These are phyloP conservation scores for Kazachstania psychrophila DNA, from an alignment of 805 yeast species.

Conservation along the genomic window DNA sequence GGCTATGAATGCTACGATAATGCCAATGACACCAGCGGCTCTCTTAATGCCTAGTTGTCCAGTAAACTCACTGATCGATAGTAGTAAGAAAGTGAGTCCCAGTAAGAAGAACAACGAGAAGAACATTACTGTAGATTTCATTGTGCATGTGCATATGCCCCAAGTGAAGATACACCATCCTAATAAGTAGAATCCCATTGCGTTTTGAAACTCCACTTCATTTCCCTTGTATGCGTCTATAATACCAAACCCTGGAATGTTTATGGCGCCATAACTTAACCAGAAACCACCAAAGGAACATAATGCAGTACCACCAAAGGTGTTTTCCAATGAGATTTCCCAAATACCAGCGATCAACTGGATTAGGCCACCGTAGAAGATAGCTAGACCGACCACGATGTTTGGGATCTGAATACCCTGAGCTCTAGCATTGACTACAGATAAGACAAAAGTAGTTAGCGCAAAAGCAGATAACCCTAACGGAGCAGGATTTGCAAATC, in stretches of 20 bases:
- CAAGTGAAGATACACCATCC: constrained; percentile 60
- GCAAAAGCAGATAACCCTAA: constrained; percentile 55
- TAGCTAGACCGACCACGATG: constrained; percentile 47
- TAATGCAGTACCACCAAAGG: constrained; percentile 59
- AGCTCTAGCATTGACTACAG: constrained; percentile 46
- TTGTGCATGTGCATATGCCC: constrained; percentile 43
- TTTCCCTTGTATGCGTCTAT: constrained; percentile 39
- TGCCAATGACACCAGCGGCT: constrained; percentile 60
- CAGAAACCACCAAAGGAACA: constrained; percentile 62
- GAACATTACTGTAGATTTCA: constrained; percentile 58
- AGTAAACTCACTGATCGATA: constrained; percentile 43
- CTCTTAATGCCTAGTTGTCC: constrained; percentile 32
- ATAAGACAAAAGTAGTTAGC: constrained; percentile 50
- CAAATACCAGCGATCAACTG: constrained; percentile 58
- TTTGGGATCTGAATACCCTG: constrained; percentile 43
- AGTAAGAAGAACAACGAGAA: constrained; percentile 46
- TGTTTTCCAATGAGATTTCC: constrained; percentile 55
- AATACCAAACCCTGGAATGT: constrained; percentile 52
- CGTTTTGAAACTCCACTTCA: constrained; percentile 34
- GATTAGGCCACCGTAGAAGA: constrained; percentile 53
- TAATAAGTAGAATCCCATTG: constrained; percentile 48
- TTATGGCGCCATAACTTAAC: constrained; percentile 53
- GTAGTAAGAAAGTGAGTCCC: constrained; percentile 45
- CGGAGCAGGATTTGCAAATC: constrained; percentile 59
- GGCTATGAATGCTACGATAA: constrained; percentile 49